These are phyloP conservation scores for Bretschneidera sinensis DNA, from an alignment of 345 rosid genomes.

Conservation along the genomic window DNA sequence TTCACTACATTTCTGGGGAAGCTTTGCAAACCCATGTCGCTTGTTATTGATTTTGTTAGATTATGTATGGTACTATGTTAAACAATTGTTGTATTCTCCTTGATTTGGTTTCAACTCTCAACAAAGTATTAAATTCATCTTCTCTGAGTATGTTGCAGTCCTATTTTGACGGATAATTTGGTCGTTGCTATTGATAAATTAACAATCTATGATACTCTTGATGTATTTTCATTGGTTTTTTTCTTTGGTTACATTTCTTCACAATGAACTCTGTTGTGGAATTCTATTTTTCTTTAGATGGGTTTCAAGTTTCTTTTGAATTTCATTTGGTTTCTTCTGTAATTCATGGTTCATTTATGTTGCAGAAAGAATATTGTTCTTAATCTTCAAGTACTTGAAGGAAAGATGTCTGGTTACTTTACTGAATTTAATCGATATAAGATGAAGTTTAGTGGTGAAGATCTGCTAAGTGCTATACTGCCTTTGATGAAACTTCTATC, in stretches of 20 bases:
- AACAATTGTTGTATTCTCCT: not conserved
- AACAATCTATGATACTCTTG: not conserved
- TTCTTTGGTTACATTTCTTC: no score
- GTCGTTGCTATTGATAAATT: not conserved
- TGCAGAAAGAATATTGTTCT: conserved; percentile 12
- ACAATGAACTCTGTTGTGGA: no score
- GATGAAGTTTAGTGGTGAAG: conserved; percentile 30
- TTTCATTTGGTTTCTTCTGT: conserved; percentile 3
- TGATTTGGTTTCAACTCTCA: not conserved
- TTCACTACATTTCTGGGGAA: not conserved
- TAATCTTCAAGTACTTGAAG: conserved; percentile 1
- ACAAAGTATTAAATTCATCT: not conserved
- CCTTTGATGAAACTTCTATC: conserved; percentile 77
- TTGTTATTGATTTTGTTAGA: not conserved
- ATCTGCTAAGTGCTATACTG: conserved; percentile 53
- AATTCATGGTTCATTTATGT: conserved; percentile 1
- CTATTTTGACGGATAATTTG: not conserved
- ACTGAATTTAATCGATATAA: conserved; percentile 11
- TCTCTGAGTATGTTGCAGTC: no score
- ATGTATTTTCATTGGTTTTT: not conserved
- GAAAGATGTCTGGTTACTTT: conserved; percentile 24
- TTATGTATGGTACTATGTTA: not conserved
- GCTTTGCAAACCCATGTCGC: not conserved
- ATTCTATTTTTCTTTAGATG: not conserved
- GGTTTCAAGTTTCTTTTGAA: not conserved